phyloP scores from a whole-genome alignment of 164 flowering plant genomes.

The Euptelea pleiosperma region DNA sequence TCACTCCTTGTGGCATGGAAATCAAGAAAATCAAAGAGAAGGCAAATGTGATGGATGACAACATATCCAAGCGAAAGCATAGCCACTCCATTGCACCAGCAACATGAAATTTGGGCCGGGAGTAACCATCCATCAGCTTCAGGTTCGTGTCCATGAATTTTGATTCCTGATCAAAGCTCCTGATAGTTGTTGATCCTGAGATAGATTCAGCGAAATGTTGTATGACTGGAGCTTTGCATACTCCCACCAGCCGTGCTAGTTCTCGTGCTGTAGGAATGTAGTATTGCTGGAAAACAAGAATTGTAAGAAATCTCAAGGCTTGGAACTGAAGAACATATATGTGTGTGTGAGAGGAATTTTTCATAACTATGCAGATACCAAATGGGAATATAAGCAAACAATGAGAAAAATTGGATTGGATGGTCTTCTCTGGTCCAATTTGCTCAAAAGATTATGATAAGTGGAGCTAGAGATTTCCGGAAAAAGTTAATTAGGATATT shows the following conservation, averaged over 20 bases:
- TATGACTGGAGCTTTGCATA: constrained; percentile 41
- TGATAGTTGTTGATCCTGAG: constrained; percentile 41
- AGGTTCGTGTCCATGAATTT: constrained; percentile 35
- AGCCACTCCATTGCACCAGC: constrained; percentile 44
- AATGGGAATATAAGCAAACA: no score
- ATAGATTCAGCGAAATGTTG: constrained; percentile 47
- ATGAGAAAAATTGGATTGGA: no score
- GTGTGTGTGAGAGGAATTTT: no score
- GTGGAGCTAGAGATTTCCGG: no score
- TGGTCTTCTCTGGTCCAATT: no score
- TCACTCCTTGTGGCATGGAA: constrained; percentile 33
- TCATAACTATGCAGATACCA: no score
- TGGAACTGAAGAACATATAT: no score
- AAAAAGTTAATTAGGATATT: no score
- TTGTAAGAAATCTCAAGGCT: no score
- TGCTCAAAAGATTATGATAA: no score
- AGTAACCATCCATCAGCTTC: constrained; percentile 25
- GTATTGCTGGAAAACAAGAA: constrained; percentile 34
- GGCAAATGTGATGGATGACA: constrained; percentile 37
- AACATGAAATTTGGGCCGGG: constrained; percentile 32
- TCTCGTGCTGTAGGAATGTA: constrained; percentile 33
- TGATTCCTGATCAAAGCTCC: constrained; percentile 39
- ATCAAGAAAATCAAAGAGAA: constrained; percentile 35
- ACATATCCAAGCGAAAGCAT: constrained; percentile 40
- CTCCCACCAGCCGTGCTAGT: constrained; percentile 33